phyloP scores from a whole-genome alignment of 805 yeast species.

The Saturnispora bothae region DNA sequence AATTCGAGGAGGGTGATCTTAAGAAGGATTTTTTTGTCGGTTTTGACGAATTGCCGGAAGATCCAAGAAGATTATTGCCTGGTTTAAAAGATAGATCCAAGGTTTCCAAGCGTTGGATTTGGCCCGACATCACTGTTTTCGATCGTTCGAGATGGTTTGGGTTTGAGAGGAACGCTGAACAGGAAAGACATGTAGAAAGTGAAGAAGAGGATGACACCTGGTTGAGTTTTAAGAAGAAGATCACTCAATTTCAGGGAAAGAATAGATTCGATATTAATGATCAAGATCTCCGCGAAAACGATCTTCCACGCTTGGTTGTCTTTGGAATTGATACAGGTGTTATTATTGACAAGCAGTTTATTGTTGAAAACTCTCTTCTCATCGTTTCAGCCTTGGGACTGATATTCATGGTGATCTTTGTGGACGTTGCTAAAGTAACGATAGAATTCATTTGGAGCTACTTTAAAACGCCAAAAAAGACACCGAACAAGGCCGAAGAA shows the following conservation, averaged over 20 bases:
- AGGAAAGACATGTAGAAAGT: conserved; percentile 14
- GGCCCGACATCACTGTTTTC: conserved; percentile 43
- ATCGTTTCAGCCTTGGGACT: conserved; percentile 17
- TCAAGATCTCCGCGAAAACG: conserved; percentile 17
- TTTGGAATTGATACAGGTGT: conserved; percentile 4
- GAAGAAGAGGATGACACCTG: conserved; percentile 23
- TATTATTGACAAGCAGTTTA: conserved; percentile 32
- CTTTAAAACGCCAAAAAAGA: not conserved
- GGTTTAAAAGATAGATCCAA: conserved; percentile 22
- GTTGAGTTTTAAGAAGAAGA: conserved; percentile 20
- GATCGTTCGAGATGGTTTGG: conserved; percentile 42
- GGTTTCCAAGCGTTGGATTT: conserved; percentile 31
- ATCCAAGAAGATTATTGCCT: conserved; percentile 24
- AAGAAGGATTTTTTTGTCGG: conserved; percentile 11
- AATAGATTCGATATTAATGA: conserved; percentile 16
- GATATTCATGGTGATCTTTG: conserved; percentile 9
- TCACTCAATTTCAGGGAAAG: conserved; percentile 9
- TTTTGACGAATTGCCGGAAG: conserved; percentile 25
- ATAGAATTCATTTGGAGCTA: not conserved
- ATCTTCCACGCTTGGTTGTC: not conserved
- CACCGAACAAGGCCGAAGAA: not conserved
- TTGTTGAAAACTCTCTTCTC: conserved; percentile 40
- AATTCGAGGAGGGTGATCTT: conserved; percentile 15
- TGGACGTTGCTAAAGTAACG: conserved; percentile 9
- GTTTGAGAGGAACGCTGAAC: conserved; percentile 42